phyloP scores from a whole-genome alignment of 2,329 filamentous ascomycete genomes.

The Diaporthe sp. region DNA sequence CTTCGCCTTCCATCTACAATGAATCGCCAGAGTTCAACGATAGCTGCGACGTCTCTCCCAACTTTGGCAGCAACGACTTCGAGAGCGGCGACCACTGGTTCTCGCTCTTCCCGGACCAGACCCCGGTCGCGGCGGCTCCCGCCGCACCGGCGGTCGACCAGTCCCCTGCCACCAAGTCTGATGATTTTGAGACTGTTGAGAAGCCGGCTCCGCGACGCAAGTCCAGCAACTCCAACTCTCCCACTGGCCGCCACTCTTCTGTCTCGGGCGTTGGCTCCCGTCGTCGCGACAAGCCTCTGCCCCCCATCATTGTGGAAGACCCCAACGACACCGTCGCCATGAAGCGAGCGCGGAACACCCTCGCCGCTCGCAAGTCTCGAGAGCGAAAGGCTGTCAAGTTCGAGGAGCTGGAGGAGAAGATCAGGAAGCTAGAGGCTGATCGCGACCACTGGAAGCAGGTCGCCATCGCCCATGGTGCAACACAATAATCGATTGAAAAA shows the following conservation, averaged over 20 bases:
- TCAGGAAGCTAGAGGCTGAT: constrained; percentile 77
- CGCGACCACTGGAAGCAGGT: constrained; percentile 76
- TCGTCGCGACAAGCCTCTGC: constrained; percentile 84
- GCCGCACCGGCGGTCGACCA: constrained; percentile 50
- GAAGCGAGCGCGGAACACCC: constrained; percentile 94
- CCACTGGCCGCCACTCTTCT: constrained; percentile 72
- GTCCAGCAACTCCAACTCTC: constrained; percentile 61
- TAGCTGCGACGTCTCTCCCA: constrained; percentile 83
- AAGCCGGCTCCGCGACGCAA: constrained; percentile 61
- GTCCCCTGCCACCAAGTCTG: constrained; percentile 60
- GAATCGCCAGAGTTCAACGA: constrained; percentile 82
- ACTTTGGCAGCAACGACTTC: constrained; percentile 75
- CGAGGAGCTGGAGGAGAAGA: constrained; percentile 80
- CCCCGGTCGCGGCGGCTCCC: constrained; percentile 44
- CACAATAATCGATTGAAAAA: constrained; percentile 47
- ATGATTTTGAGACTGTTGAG: constrained; percentile 64
- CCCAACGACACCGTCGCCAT: constrained; percentile 81
- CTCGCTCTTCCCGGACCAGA: constrained; percentile 77
- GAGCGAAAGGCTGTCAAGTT: constrained; percentile 86
- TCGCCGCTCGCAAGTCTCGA: constrained; percentile 93
- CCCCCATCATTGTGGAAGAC: constrained; percentile 83
- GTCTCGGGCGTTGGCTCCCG: constrained; percentile 79
- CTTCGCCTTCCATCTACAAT: constrained; percentile 84
- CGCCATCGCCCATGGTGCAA: constrained; percentile 59
- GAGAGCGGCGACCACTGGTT: constrained; percentile 74